A percentile compares a stretch with the other conserved stretches of the same genome.
Evolutionary conservation across 2,329 filamentous ascomycete genomes (phyloP).

Genomic region (Sclerotinia trifoliorum): DNA sequence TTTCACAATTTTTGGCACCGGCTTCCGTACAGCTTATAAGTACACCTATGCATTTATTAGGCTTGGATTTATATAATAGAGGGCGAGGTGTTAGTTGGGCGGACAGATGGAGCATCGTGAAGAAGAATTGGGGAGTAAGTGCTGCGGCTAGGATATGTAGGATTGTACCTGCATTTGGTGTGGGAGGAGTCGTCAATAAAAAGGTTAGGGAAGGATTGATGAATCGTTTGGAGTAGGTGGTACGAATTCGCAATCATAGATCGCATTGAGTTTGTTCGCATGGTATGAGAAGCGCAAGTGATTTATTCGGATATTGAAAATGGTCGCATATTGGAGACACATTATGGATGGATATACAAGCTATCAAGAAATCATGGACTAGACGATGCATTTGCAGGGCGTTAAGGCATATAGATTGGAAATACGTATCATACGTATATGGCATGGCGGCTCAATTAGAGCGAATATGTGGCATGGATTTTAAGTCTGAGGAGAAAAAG

Average conservation of each 20-base stretch:
- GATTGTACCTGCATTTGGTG: constrained; percentile 84
- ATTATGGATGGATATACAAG: constrained; percentile 5
- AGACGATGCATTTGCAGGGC: constrained; percentile 7
- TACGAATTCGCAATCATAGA: background rate
- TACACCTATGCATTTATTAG: constrained; percentile 82
- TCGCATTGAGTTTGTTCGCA: background rate
- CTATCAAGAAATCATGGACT: constrained; percentile 5
- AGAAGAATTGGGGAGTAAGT: constrained; percentile 73
- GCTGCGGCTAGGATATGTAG: constrained; percentile 74
- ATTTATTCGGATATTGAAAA: background rate
- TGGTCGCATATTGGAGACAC: background rate
- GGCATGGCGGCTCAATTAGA: background rate
- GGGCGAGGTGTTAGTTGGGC: constrained; percentile 47
- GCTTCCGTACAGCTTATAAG: constrained; percentile 75
- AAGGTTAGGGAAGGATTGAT: constrained; percentile 68
- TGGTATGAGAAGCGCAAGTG: background rate
- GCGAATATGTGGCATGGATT: constrained; percentile 4
- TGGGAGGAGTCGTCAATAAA: constrained; percentile 82
- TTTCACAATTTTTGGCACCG: constrained; percentile 79
- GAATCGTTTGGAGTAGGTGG: constrained; percentile 27
- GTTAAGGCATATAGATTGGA: constrained; percentile 15
- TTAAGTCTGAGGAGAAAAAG: background rate
- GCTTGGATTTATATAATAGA: constrained; percentile 83
- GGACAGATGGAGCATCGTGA: constrained; percentile 67
- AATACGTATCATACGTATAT: constrained; percentile 12